Percentiles rank a stretch among this genome's conserved stretches.
Conservation (phyloP, 495 filamentous ascomycete species). For the Aspergillus cristatus region DNA sequence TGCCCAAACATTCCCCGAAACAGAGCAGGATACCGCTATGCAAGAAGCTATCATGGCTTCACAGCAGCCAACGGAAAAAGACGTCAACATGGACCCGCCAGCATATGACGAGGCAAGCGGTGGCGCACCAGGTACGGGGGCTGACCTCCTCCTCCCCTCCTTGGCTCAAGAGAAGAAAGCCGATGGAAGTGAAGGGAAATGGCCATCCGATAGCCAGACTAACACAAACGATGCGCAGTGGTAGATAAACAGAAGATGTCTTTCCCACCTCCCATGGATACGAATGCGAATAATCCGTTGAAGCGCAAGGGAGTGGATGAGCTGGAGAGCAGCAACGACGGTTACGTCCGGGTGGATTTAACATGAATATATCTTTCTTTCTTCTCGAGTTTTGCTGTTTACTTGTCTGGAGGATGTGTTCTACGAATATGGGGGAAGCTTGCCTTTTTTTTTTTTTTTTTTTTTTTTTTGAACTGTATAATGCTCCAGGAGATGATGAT, state of each 20-base stretch:
- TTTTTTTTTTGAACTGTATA: background rate
- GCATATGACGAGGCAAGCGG: conserved; percentile 19
- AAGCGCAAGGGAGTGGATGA: conserved; percentile 27
- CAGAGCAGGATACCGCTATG: background rate
- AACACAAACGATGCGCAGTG: conserved; percentile 17
- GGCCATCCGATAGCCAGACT: conserved; percentile 10
- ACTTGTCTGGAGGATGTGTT: no score
- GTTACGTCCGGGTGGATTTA: no score
- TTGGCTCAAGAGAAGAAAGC: conserved; percentile 2
- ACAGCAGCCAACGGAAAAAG: conserved; percentile 5
- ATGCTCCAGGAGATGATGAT: background rate
- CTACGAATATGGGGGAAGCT: background rate
- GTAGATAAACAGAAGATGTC: conserved; percentile 14
- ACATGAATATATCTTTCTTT: no score
- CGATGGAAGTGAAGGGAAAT: conserved; percentile 2
- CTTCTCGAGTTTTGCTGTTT: no score
- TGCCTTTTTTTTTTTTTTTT: background rate
- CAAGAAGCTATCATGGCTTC: conserved; percentile 17
- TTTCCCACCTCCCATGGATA: no score
- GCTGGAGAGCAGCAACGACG: background rate
- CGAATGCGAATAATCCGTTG: conserved; percentile 15
- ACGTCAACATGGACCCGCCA: conserved; percentile 23
- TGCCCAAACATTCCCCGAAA: conserved; percentile 5
- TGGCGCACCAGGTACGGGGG: conserved; percentile 24
- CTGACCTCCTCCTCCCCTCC: conserved; percentile 5